A percentile compares a stretch with the other conserved stretches of the same genome.
Evolutionary conservation across 805 yeast species (phyloP).

Genomic region (Suhomyces sp.): DNA sequence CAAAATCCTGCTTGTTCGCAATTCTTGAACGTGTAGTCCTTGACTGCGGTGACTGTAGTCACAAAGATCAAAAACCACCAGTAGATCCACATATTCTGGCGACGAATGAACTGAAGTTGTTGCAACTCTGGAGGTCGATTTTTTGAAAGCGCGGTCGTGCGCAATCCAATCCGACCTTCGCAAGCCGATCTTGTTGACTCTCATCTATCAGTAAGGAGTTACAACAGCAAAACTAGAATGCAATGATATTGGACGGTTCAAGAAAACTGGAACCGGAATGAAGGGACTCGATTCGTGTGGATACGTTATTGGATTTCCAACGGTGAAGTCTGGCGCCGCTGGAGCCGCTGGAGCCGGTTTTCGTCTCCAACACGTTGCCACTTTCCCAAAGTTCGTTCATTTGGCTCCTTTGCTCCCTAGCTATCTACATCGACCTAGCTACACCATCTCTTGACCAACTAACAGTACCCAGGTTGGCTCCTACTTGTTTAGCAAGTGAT

Average conservation of each 20-base stretch:
- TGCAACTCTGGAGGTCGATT: not conserved
- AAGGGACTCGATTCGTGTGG: not conserved
- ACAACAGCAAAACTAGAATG: not conserved
- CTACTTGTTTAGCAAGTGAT: too few relatives aligned
- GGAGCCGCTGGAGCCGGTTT: not conserved
- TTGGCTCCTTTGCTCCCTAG: too few relatives aligned
- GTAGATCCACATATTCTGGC: conserved; percentile 1
- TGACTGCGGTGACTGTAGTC: conserved; percentile 36
- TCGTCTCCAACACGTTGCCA: not conserved
- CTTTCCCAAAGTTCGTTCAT: not conserved
- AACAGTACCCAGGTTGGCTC: not conserved
- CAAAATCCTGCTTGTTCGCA: conserved; percentile 87
- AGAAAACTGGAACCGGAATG: not conserved
- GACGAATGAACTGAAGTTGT: not conserved
- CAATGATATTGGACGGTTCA: not conserved
- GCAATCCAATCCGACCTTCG: not conserved
- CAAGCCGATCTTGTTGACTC: not conserved
- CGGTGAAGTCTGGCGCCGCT: too few relatives aligned
- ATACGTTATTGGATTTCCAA: not conserved
- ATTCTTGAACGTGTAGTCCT: conserved; percentile 66
- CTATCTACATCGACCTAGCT: too few relatives aligned
- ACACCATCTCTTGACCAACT: not conserved
- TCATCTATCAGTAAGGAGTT: not conserved
- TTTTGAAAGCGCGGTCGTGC: not conserved
- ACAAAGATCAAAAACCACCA: conserved; percentile 1